These are phyloP conservation scores for Magnusiomyces magnusii DNA, from an alignment of 1,139 yeast species.

Conservation along the genomic window DNA sequence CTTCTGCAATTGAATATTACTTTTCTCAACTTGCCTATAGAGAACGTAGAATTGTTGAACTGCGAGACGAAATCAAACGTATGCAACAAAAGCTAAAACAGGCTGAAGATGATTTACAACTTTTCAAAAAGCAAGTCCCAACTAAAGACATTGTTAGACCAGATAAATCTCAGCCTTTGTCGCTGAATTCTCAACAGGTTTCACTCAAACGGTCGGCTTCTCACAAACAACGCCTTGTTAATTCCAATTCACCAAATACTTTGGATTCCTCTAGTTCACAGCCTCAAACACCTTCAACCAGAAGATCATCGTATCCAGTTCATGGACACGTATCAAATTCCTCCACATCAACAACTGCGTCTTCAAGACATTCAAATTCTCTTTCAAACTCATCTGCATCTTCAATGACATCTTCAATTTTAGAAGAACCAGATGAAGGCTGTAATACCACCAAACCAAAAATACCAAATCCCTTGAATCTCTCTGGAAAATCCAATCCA, in stretches of 20 bases:
- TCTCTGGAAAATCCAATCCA: background rate
- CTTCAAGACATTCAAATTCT: slow-evolving; percentile 14
- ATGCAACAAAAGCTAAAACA: slow-evolving; percentile 26
- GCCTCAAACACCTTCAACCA: background rate
- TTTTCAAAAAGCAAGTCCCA: slow-evolving; percentile 24
- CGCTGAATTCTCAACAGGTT: background rate
- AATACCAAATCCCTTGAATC: background rate
- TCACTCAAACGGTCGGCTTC: background rate
- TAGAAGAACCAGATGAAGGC: slow-evolving; percentile 3
- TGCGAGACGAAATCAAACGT: slow-evolving; percentile 30
- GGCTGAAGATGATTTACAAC: slow-evolving; percentile 28
- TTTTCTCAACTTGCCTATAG: slow-evolving; percentile 33
- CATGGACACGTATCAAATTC: slow-evolving; percentile 2
- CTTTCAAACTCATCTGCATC: slow-evolving; percentile 14
- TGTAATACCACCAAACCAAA: background rate
- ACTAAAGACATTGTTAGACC: background rate
- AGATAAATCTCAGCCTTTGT: background rate
- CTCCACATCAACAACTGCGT: slow-evolving; percentile 9
- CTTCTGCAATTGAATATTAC: slow-evolving; percentile 14
- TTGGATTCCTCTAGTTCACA: background rate
- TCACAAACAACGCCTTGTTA: background rate
- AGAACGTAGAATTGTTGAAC: slow-evolving; percentile 34
- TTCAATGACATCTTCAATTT: slow-evolving; percentile 7
- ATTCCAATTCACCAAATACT: slow-evolving; percentile 1
- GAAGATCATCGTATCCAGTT: background rate